phyloP scores from a whole-genome alignment of 805 yeast species.

The Metschnikowia drakensbergensis region DNA sequence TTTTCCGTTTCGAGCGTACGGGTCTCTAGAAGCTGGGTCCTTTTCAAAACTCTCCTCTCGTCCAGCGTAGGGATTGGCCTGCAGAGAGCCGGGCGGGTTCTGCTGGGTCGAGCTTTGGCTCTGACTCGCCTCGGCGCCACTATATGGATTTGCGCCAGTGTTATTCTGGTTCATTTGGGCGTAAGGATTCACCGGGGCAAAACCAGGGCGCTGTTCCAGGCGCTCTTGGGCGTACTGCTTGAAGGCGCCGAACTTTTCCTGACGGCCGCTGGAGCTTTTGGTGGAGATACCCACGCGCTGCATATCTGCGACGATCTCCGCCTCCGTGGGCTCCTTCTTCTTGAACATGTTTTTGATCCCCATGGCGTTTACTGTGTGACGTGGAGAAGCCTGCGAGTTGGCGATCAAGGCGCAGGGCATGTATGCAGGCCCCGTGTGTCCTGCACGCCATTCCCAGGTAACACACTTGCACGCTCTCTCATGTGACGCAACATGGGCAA shows the following conservation, averaged over 20 bases:
- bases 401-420: background rate
- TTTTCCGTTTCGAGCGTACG: no score
- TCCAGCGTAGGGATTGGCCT: background rate
- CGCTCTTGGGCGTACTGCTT: conserved; percentile 46
- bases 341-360: conserved; percentile 45
- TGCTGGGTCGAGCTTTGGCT: background rate
- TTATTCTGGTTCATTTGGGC: conserved; percentile 24
- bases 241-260: conserved; percentile 51
- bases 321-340: conserved; percentile 49
- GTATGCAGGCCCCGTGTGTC: background rate
- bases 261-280: conserved; percentile 29
- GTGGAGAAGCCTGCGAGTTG: background rate
- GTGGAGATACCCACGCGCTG: conserved; percentile 41
- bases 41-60: no score
- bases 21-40: no score
- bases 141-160: conserved; percentile 15
- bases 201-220: conserved; percentile 30
- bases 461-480: no score
- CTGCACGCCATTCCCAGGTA: no score
- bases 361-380: conserved; percentile 24
- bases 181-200: conserved; percentile 42
- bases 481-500: no score
- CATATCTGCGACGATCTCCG: conserved; percentile 41
- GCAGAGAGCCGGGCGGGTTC: conserved; percentile 6
- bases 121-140: background rate